Conservation (phyloP, 768 basidiomycete species). For the Naematelia aurantialba region DNA sequence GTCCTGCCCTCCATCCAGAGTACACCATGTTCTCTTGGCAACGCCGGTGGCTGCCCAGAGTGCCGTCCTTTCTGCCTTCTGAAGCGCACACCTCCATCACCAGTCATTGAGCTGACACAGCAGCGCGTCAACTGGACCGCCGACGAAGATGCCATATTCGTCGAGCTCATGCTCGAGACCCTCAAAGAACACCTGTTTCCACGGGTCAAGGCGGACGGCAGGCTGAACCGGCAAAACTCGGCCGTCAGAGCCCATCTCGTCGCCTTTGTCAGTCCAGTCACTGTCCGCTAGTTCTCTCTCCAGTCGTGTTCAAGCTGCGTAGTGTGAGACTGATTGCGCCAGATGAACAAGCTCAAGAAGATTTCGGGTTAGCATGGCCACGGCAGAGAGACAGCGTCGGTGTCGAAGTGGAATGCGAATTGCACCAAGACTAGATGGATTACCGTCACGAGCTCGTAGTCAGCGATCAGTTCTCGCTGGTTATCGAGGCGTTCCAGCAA, state of each 20-base stretch:
- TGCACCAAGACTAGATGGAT: neutral
- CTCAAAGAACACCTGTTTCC: constrained; percentile 14
- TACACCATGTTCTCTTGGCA: too few species aligned
- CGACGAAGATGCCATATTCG: constrained; percentile 30
- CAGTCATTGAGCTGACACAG: neutral
- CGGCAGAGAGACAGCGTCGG: too few species aligned
- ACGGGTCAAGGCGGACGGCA: constrained; percentile 24
- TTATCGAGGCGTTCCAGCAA: too few species aligned
- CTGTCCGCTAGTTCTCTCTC: too few species aligned
- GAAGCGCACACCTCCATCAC: neutral
- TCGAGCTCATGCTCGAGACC: constrained; percentile 19
- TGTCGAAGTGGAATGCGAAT: neutral
- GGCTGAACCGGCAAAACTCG: constrained; percentile 22
- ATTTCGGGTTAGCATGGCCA: neutral
- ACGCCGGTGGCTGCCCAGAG: too few species aligned
- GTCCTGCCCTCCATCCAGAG: neutral
- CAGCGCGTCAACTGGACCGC: constrained; percentile 18
- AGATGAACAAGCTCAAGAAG: constrained; percentile 28
- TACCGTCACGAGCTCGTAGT: too few species aligned
- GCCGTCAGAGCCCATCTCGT: constrained; percentile 23
- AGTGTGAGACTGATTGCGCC: too few species aligned
- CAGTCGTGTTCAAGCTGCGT: too few species aligned
- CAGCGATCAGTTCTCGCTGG: too few species aligned
- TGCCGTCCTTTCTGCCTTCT: neutral
- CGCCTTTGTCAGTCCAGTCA: constrained; percentile 24